Base-by-base conservation (phyloP, 495 filamentous ascomycete genomes). In the Margaritispora aquatica region DNA sequence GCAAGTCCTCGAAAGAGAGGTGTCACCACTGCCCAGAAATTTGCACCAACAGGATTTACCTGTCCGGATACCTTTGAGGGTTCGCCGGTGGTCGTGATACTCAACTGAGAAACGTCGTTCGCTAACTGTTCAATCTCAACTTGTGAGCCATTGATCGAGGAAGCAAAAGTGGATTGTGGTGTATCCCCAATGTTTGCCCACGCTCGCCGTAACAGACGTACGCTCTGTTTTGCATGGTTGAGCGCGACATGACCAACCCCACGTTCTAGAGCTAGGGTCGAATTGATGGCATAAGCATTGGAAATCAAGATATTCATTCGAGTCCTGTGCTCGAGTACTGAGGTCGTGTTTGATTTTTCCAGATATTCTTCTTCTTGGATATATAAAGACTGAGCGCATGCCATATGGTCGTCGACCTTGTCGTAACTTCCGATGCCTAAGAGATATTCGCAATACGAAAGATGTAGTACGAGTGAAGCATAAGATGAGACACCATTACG, bases 21-120 rank as follows among this genome's bases (percentile, higher is more conserved):
- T 29, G 83, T 79, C 36, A 95, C 83, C 7, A 96, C 74, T 20
- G 81, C 75, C 94, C 94, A 98, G 61, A 94, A 92, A 13, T 80
- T 79, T 0, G 90, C 83, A 1, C 88, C 87, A 17, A 77, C 77
- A 19, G 57, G 52, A 22, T 58, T 54, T 20, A 56, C 53, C 2
- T 53, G 31, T 8, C 61, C 54, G 10, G n/a, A 21, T 23, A 20
- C 2, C 3, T 51, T 15, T 17, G 26, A 47, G 17, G 46, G 26
- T 23, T 55, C 24, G 57, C 53, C 60, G 22, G 59, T 44, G 17
- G 59, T 60, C 17, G 66, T 62, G 9, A 63, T 22, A 49, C 36
- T 71, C 56, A 69, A 60, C 54, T 61, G 61, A 29, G 61, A 76
- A 20, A 69, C 36, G n/a, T 71, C 75, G 31, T 64, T 68, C 41